phyloP scores from a whole-genome alignment of 2,329 filamentous ascomycete genomes.

The Metarhizium robertsii region DNA sequence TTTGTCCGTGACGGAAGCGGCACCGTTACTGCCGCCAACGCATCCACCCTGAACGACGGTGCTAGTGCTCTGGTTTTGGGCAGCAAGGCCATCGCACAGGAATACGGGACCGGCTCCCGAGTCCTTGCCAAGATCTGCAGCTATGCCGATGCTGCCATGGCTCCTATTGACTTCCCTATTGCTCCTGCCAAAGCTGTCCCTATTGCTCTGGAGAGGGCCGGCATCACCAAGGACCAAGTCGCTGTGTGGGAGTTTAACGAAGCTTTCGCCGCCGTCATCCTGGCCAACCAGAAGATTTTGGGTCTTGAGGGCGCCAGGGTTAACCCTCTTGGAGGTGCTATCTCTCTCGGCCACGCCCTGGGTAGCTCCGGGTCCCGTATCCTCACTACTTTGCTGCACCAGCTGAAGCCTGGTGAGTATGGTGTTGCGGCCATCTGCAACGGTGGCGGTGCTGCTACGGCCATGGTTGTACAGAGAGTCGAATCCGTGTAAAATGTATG shows the following conservation, averaged over 20 bases:
- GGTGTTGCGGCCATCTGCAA: constrained; percentile 96
- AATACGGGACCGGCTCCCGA: constrained; percentile 68
- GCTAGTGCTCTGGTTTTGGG: constrained; percentile 82
- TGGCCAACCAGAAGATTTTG: constrained; percentile 88
- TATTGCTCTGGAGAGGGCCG: constrained; percentile 77
- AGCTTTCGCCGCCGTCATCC: constrained; percentile 91
- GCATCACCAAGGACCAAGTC: constrained; percentile 85
- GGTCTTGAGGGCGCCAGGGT: constrained; percentile 71
- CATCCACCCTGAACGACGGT: constrained; percentile 89
- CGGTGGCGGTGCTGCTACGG: constrained; percentile 85
- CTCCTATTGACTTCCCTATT: constrained; percentile 88
- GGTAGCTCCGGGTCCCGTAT: constrained; percentile 92
- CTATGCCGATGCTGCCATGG: constrained; percentile 81
- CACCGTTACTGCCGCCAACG: constrained; percentile 90
- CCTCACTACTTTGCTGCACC: constrained; percentile 80
- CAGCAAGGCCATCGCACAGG: constrained; percentile 67
- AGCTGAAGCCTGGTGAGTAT: constrained; percentile 86
- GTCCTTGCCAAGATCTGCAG: constrained; percentile 82
- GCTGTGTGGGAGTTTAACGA: constrained; percentile 98
- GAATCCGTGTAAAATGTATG: constrained; percentile 39
- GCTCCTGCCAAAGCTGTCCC: constrained; percentile 90
- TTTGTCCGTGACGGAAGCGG: constrained; percentile 80
- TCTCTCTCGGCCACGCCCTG: constrained; percentile 83
- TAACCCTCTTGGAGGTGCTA: constrained; percentile 83
- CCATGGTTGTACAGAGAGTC: constrained; percentile 80